Base-by-base conservation (phyloP, 2,329 filamentous ascomycete species). In the Alternaria atra region DNA sequence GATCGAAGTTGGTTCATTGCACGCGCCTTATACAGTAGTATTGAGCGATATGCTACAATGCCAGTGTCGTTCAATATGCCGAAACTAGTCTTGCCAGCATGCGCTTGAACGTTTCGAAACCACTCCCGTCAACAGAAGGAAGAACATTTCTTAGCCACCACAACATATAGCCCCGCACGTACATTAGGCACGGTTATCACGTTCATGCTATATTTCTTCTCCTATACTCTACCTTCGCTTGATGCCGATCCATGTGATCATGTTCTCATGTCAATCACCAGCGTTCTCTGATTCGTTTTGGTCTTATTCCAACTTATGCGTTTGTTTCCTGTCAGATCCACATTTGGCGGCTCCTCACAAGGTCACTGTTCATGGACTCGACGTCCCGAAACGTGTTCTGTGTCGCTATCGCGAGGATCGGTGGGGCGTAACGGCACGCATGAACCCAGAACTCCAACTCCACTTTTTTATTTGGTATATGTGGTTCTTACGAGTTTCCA, bases 81-180 rank as follows among this genome's bases (percentile, higher is more conserved):
- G 55, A 58, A 44, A 47, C 29, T 30, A 53, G 20, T 17, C 5
- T 32, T 52, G 17, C 20, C 30, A 2, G 30, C 43, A 51, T 47
- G 20, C 37, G 54, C 58, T 53, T 58, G 15, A 54, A 35, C 20
- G 61, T 64, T 64, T 64, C 61, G 54, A 64, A 58, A 61, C 60
- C 50, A 42, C 23, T 42, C 13, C 40, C 17, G 39, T n/a, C 35
- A 57, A 50, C 15, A 35, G 50, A 40, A 58, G 54, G 42, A 56
- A 61, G 40, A 47, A 13, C 47, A 30, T 30, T 51, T 6, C 29
- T 43, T 39, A 52, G 17, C 44, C 6, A 34, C 23, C 44, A 25
- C 37, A 32, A 15, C 10, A 40, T 30, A 60, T 63, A 46, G 30
- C 17, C 32, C 40, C 34, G 4, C 32, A 32, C 32, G n/a, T 47